Base-by-base conservation (phyloP, 495 filamentous ascomycete genomes). In the Trichoderma erinaceum region DNA sequence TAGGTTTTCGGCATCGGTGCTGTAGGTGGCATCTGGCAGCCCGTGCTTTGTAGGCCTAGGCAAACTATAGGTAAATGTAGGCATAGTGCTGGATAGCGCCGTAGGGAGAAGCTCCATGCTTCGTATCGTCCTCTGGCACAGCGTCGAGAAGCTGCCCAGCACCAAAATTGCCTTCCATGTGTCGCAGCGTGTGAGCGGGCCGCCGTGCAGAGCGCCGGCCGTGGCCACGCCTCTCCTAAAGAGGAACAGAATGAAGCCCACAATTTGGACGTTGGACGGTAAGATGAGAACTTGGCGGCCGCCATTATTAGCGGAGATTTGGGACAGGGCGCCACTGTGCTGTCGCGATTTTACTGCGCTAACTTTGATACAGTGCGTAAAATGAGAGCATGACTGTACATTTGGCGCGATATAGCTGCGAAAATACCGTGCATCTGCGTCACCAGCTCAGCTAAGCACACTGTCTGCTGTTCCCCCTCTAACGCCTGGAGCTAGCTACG, bases 241-340 rank as follows among this genome's bases (percentile, higher is more conserved):
- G 23, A 61, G 56, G 56, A 27, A 61, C 23, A 61, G 15, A 12
- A 21, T 21, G 56, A 32, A 61, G 56, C 56, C 56, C 56, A 61
- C 56, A 61, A 32, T 27, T 61, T 18, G 23, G 27, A 21, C 27
- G 56, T 61, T 61, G 56, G 56, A 61, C 56, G 25, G 56, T 61
- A 61, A 61, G 56, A 61, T 61, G 56, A 61, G 56, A 61, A 61
- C 56, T 61, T 61, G 56, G 56, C 56, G 56, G 56, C 56, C 56
- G 56, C 56, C 56, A 61, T 61, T 61, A 61, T 61, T 61, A 61
- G 56, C 56, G 56, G 56, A 61, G 56, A 61, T 61, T 38, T 61
- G 56, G 56, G 56, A 61, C 56, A 61, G 56, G 56, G 56, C 56
- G 56, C 56, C 56, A 61, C 35, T 38, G 35, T 61, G 25, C 56